Conservation (phyloP, 371 early-diverging fungal species). For the Mucor velutinosus region DNA sequence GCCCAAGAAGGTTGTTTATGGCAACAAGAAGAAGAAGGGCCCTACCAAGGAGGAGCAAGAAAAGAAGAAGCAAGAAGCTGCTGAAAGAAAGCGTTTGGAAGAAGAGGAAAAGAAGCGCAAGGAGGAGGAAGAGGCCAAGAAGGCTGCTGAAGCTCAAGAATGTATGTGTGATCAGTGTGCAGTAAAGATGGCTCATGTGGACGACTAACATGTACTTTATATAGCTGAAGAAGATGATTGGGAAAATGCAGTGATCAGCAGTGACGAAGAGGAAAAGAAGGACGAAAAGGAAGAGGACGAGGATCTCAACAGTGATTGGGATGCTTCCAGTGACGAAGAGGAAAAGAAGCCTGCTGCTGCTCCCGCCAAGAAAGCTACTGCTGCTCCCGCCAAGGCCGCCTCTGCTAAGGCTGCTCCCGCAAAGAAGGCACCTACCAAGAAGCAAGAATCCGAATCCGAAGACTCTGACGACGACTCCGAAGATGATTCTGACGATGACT, state of each 20-base stretch:
- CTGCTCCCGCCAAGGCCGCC: conserved; percentile 27
- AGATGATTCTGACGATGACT: conserved; percentile 17
- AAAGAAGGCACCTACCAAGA: conserved; percentile 34
- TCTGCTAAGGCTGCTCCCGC: conserved; percentile 27
- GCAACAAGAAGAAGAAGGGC: conserved; percentile 64
- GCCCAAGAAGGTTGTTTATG: conserved; percentile 54
- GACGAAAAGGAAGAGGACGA: conserved; percentile 31
- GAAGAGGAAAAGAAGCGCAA: conserved; percentile 54
- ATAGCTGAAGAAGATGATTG: conserved; percentile 48
- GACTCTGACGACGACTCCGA: conserved; percentile 17
- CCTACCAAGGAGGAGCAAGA: conserved; percentile 45
- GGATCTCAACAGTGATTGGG: conserved; percentile 68
- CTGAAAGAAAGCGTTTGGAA: conserved; percentile 44
- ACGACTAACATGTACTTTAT: not conserved
- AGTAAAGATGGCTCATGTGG: no score
- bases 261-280: conserved; percentile 39
- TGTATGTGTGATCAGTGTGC: conserved; percentile 19
- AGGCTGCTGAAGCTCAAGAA: conserved; percentile 45
- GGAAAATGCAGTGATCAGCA: conserved; percentile 54
- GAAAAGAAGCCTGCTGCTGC: conserved; percentile 37
- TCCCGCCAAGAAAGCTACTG: conserved; percentile 23
- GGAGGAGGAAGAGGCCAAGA: conserved; percentile 47
- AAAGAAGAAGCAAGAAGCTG: conserved; percentile 39
- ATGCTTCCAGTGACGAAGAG: conserved; percentile 57
- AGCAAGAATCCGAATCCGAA: conserved; percentile 32